Evolutionary conservation across 176 grass and related monocot genomes (phyloP).

Genomic region (Hsuehochloa calcarea): DNA sequence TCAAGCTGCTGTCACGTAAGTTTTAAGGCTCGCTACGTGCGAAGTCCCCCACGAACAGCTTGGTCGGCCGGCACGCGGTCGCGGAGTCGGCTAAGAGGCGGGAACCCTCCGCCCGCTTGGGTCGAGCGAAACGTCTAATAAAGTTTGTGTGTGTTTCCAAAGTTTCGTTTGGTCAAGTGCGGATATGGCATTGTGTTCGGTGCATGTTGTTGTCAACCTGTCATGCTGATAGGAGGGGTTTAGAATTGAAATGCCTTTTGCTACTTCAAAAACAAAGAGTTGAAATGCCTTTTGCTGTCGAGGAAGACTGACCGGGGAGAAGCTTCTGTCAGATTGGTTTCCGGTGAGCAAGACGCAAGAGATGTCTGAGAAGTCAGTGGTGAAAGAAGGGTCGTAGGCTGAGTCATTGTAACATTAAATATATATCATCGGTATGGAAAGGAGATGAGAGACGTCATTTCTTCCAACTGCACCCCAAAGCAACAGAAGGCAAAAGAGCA

Average conservation of each 20-base stretch:
- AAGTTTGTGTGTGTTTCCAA: background rate
- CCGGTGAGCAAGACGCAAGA: background rate
- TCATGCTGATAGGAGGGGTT: constrained; percentile 3
- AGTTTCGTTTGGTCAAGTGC: constrained; percentile 26
- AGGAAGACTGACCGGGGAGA: background rate
- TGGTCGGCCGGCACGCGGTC: constrained; percentile 19
- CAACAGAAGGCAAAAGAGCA: background rate
- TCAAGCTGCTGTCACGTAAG: constrained; percentile 27
- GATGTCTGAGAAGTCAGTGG: background rate
- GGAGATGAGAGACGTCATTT: background rate
- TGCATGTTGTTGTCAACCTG: constrained; percentile 13
- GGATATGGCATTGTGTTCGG: constrained; percentile 10
- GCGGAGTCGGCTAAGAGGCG: background rate
- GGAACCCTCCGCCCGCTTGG: background rate
- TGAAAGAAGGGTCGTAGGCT: background rate
- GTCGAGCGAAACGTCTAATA: background rate
- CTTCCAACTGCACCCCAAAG: constrained; percentile 16
- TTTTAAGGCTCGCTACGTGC: constrained; percentile 25
- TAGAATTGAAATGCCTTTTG: background rate
- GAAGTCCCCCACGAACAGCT: background rate
- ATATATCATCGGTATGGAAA: background rate
- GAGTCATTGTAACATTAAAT: background rate
- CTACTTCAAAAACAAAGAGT: background rate
- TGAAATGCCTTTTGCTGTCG: background rate
- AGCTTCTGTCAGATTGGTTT: constrained; percentile 25